Percentiles rank a stretch among this genome's conserved stretches.
Conservation (phyloP, 2,329 filamentous ascomycete species). For the Hawksworthiomyces lignivorus region DNA sequence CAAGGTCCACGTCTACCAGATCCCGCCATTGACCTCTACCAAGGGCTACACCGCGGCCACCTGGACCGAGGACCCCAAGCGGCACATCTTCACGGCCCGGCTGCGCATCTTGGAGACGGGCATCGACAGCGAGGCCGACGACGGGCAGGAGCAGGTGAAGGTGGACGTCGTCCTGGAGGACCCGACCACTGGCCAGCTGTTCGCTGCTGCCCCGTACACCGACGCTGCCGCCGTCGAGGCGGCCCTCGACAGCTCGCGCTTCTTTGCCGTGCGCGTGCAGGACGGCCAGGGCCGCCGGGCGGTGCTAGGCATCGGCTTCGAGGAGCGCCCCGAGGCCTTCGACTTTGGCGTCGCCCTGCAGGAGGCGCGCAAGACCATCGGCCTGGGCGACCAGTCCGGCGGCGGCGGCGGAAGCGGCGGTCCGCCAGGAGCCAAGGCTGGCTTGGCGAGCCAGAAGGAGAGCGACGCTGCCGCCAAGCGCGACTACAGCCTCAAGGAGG, state of each 20-base stretch:
- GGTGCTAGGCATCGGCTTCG: slow-evolving; percentile 75
- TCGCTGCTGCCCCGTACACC: slow-evolving; percentile 77
- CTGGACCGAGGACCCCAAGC: slow-evolving; percentile 66
- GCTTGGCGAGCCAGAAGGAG: slow-evolving; percentile 12
- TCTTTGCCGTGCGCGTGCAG: slow-evolving; percentile 76
- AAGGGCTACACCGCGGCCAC: slow-evolving; percentile 70
- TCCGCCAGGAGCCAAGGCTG: slow-evolving; percentile 33
- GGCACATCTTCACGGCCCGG: slow-evolving; percentile 79
- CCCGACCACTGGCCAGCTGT: slow-evolving; percentile 61
- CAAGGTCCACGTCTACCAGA: slow-evolving; percentile 77
- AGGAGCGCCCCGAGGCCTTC: slow-evolving; percentile 78
- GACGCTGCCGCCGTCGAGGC: slow-evolving; percentile 60
- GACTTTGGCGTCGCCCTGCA: slow-evolving; percentile 77
- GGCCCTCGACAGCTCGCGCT: slow-evolving; percentile 70
- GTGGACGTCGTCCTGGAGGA: slow-evolving; percentile 77
- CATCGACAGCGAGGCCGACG: slow-evolving; percentile 27
- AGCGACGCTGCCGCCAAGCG: slow-evolving; percentile 42
- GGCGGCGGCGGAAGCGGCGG: slow-evolving; percentile 6
- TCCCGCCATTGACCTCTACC: slow-evolving; percentile 69
- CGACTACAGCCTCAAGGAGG: slow-evolving; percentile 82
- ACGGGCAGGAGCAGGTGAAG: slow-evolving; percentile 48
- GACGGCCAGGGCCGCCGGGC: slow-evolving; percentile 70
- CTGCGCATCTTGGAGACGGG: slow-evolving; percentile 73
- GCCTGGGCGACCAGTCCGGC: slow-evolving; percentile 41
- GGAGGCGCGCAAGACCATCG: slow-evolving; percentile 65